Evolutionary conservation across 352 stramenopile genomes (phyloP).

Genomic region (Pythium diclinum): DNA sequence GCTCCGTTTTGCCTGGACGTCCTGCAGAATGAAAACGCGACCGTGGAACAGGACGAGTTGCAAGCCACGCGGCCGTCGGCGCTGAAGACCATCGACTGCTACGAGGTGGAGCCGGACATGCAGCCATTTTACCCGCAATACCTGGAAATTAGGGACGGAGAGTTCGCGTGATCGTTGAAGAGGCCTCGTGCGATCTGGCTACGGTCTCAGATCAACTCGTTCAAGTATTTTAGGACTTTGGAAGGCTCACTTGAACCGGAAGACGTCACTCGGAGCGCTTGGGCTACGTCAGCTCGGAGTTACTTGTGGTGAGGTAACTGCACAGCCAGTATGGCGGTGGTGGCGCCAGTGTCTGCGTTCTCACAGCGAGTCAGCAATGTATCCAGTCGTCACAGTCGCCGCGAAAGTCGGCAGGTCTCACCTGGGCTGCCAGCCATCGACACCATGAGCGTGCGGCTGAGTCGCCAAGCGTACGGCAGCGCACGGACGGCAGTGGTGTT

Average conservation of each 20-base stretch:
- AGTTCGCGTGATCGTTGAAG: background rate
- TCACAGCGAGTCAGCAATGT: background rate
- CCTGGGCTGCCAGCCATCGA: background rate
- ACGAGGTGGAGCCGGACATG: background rate
- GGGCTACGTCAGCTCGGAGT: too few relatives aligned
- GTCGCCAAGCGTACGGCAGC: background rate
- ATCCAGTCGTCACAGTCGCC: background rate
- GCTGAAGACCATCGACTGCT: slow-evolving; percentile 1
- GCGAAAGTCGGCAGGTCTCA: background rate
- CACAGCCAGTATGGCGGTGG: too few relatives aligned
- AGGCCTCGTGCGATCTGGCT: too few relatives aligned
- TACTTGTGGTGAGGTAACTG: too few relatives aligned
- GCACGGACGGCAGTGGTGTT: background rate
- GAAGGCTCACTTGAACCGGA: too few relatives aligned
- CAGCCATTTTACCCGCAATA: slow-evolving; percentile 1
- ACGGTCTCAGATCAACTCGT: too few relatives aligned
- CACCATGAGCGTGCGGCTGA: background rate
- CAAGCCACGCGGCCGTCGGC: background rate
- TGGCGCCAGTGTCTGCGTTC: too few relatives aligned
- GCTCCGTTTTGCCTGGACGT: slow-evolving; percentile 15
- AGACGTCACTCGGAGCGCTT: too few relatives aligned
- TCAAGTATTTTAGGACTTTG: too few relatives aligned
- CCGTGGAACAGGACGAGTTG: background rate
- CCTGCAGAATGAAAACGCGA: slow-evolving; percentile 9
- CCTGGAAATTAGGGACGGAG: background rate